These are phyloP conservation scores for Tulasnella sp. DNA, from an alignment of 768 basidiomycete genomes.

Conservation along the genomic window DNA sequence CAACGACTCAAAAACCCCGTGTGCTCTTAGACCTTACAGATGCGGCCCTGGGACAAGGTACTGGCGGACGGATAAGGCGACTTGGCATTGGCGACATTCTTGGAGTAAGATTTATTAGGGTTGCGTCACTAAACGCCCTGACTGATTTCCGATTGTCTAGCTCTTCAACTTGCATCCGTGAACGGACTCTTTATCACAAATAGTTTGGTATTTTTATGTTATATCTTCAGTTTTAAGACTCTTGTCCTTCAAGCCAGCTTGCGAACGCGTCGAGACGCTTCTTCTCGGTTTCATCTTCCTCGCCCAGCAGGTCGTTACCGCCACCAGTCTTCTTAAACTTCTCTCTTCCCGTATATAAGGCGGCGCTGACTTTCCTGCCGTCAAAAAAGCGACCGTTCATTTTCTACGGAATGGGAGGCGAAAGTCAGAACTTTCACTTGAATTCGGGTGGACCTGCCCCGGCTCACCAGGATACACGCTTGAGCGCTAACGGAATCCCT, in stretches of 20 bases:
- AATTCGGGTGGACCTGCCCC: constrained; percentile 5
- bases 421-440: constrained; percentile 8
- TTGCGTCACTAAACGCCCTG: neutral
- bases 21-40: constrained; percentile 26
- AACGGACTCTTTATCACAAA: neutral
- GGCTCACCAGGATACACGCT: constrained; percentile 78
- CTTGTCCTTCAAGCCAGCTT: constrained; percentile 82
- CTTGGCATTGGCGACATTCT: constrained; percentile 20
- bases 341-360: constrained; percentile 76
- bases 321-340: constrained; percentile 72
- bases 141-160: neutral
- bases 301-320: constrained; percentile 57
- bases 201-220: neutral
- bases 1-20: neutral
- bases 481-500: constrained; percentile 87
- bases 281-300: constrained; percentile 67
- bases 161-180: neutral
- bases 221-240: constrained; percentile 15
- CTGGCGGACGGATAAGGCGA: constrained; percentile 19
- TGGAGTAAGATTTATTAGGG: neutral
- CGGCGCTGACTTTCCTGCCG: constrained; percentile 76
- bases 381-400: constrained; percentile 93
- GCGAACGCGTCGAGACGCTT: constrained; percentile 84
- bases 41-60: constrained; percentile 29
- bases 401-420: constrained; percentile 52